Evolutionary conservation across 768 basidiomycete genomes (phyloP).

Genomic region (Leccinum fibrillosum): DNA sequence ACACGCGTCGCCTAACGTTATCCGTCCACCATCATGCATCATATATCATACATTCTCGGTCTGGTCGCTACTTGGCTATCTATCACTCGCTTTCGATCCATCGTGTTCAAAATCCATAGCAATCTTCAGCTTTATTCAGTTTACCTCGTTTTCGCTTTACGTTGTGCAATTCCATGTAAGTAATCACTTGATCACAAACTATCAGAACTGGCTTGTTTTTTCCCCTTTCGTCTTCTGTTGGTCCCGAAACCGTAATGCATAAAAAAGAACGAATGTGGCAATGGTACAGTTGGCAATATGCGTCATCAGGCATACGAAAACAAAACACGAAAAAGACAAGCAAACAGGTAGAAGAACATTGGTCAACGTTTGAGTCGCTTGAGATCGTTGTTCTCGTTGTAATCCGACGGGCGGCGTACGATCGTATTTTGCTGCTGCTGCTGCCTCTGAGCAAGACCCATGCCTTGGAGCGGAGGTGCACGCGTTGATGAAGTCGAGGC

Average conservation of each 20-base stretch:
- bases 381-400: constrained; percentile 15
- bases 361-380: constrained; percentile 43
- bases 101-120: not conserved
- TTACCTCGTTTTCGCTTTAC: not conserved
- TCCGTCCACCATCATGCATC: not conserved
- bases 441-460: constrained; percentile 39
- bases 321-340: not conserved
- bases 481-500: constrained; percentile 19
- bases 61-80: not conserved
- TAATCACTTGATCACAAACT: not conserved
- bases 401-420: constrained; percentile 28
- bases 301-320: not conserved
- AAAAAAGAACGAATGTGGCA: not conserved
- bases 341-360: not conserved
- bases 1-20: constrained; percentile 8
- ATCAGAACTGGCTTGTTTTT: not conserved
- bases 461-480: constrained; percentile 30
- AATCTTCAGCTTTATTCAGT: not conserved
- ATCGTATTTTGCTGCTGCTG: constrained; percentile 22
- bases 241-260: not conserved
- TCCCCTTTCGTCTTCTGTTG: not conserved
- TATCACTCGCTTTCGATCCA: not conserved
- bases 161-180: not conserved
- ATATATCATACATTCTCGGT: not conserved
- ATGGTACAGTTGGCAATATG: not conserved